Conservation (phyloP, 331 rosid genomes). For the Malus hybrid region DNA sequence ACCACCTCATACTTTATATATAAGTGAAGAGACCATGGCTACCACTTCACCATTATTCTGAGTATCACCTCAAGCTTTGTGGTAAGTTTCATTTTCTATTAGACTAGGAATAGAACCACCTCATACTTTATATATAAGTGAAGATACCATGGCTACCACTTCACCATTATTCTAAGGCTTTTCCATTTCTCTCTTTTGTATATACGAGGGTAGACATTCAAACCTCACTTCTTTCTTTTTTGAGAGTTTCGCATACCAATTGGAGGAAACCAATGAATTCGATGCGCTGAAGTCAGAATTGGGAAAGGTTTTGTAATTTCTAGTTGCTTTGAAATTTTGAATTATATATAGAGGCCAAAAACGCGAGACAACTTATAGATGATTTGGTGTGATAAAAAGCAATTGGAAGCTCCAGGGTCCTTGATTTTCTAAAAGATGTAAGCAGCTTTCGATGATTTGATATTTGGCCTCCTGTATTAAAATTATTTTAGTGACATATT, state of each 20-base stretch:
- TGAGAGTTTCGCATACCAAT: background rate
- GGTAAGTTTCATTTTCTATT: background rate
- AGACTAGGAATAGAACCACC: background rate
- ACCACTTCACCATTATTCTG: background rate
- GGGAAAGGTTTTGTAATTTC: background rate
- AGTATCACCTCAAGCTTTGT: background rate
- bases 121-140: background rate
- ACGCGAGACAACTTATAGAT: background rate
- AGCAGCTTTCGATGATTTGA: background rate
- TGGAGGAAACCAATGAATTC: no score
- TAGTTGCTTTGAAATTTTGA: background rate
- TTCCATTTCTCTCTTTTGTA: background rate
- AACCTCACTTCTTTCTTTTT: background rate
- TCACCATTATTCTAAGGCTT: background rate
- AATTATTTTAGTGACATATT: background rate
- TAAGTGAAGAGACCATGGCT: background rate
- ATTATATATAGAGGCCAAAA: background rate
- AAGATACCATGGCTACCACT: background rate
- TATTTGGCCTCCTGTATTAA: background rate
- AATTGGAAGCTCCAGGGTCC: conserved; percentile 1
- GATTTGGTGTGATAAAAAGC: background rate
- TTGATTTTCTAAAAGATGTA: background rate
- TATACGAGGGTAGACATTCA: background rate
- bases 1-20: background rate
- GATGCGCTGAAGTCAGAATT: background rate